Evolutionary conservation across 768 basidiomycete species (phyloP), one percentile per base, ranked within the genome.

Genomic region (Hericium erinaceus): DNA sequence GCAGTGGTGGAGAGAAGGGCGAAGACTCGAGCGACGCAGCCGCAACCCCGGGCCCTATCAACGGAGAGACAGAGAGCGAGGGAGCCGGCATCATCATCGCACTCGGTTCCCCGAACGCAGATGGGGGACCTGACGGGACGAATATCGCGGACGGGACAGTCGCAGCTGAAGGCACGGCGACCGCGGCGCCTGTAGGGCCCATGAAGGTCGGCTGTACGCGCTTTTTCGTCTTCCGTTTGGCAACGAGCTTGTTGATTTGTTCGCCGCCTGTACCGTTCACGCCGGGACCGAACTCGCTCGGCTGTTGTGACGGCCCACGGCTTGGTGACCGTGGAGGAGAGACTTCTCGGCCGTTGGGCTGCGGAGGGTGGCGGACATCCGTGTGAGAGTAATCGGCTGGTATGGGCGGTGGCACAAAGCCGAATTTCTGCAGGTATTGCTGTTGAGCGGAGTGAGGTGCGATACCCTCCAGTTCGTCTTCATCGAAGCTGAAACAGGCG

Each of bases 401-500:
- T 37, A 88, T 62, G 2, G 87, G 81, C 1, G 87, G 84, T 20
- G 81, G 69, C 5, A 74, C 70, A 67, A 92, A 92, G 33, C 84
- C 86, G 66, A 92, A 93, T 66, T 90, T 90, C 51, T 83, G 80
- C 15, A 93, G 75, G 68, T 93, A 93, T 63, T 87, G 80, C 64
- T 82, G 82, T 68, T 92, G 90, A 11, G 85, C 84, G 10, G 77
- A 75, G 64, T 80, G 79, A 3, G 86, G 82, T 2, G 89, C 85
- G 39, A 92, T 86, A 38, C 91, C 91, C 67, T 90, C 89, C 2
- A 91, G 73, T 69, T 92, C 92, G 37, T 84, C 81, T 2, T 81
- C 67, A 44, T 89, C 85, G 64, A 98, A 98, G 62, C 80, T 77
- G 72, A 97, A 90, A 2, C 87, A 92, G 1, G 85, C 92, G 56